These are phyloP conservation scores for Wilhelminamyces savonicus DNA, from an alignment of 805 yeast species.

Conservation along the genomic window DNA sequence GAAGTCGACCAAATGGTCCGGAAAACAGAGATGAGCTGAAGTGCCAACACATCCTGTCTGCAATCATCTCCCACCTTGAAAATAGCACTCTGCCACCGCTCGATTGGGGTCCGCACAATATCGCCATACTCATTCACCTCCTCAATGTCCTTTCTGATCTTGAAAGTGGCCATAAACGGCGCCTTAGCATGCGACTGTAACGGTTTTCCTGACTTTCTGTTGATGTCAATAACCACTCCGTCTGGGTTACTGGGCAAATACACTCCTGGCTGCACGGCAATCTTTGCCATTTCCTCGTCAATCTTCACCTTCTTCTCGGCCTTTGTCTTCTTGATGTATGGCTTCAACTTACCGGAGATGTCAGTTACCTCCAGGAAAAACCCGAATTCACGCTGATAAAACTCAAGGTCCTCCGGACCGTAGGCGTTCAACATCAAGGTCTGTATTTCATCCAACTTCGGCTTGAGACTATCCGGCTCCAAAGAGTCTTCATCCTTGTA, in stretches of 20 bases:
- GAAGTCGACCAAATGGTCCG: constrained; percentile 82
- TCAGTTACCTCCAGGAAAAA: constrained; percentile 89
- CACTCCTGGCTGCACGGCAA: constrained; percentile 71
- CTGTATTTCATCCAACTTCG: constrained; percentile 70
- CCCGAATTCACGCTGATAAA: constrained; percentile 76
- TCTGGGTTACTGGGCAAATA: constrained; percentile 96
- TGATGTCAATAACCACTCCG: constrained; percentile 88
- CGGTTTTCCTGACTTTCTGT: constrained; percentile 88
- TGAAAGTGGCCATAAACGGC: constrained; percentile 95
- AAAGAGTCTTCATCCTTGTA: constrained; percentile 84
- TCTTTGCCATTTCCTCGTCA: constrained; percentile 88
- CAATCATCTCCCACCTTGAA: constrained; percentile 99
- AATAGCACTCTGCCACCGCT: constrained; percentile 89
- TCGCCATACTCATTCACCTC: constrained; percentile 37
- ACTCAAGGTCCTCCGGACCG: constrained; percentile 51
- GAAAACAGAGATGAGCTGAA: constrained; percentile 87
- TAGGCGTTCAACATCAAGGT: constrained; percentile 58
- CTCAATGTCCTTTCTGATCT: constrained; percentile 56
- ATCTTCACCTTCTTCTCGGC: constrained; percentile 95
- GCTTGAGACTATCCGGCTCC: constrained; percentile 76
- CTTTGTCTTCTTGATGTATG: constrained; percentile 87
- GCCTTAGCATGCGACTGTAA: constrained; percentile 98
- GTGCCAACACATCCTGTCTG: constrained; percentile 91
- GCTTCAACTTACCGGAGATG: constrained; percentile 92
- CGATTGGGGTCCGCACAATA: constrained; percentile 35